A percentile compares a stretch with the other conserved stretches of the same genome.
Evolutionary conservation across 202 grass and related monocot species (phyloP).

Genomic region (Schoenoplectus tabernaemontani): DNA sequence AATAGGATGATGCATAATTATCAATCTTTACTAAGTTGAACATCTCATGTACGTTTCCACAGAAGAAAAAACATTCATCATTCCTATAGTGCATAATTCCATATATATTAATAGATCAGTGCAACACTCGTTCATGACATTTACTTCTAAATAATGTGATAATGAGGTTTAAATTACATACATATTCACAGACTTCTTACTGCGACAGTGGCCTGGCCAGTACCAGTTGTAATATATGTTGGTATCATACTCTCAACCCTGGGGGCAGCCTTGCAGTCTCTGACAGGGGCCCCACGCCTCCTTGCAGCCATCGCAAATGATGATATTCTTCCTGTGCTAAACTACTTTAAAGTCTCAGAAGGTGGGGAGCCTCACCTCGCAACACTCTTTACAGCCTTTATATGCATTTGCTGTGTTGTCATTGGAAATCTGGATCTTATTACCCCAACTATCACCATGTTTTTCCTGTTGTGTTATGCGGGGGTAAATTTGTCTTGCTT

Average conservation of each 20-base stretch:
- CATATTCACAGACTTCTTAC: conserved; percentile 68
- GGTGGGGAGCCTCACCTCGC: conserved; percentile 66
- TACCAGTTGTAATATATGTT: conserved; percentile 81
- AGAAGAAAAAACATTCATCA: no score
- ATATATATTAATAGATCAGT: neutral
- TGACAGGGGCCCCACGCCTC: conserved; percentile 88
- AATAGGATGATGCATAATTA: no score
- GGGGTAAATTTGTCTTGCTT: conserved; percentile 96
- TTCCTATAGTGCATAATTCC: neutral
- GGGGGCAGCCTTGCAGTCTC: conserved; percentile 88
- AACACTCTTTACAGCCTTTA: conserved; percentile 81
- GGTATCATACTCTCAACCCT: conserved; percentile 93
- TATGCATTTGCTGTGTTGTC: conserved; percentile 80
- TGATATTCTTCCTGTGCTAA: conserved; percentile 89
- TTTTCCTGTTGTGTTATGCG: conserved; percentile 91
- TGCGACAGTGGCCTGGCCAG: conserved; percentile 85
- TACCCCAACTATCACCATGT: conserved; percentile 96
- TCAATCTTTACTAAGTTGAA: no score
- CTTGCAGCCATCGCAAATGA: conserved; percentile 96
- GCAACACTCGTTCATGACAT: neutral
- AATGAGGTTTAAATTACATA: conserved; percentile 4
- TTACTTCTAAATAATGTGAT: neutral
- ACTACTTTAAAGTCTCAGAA: conserved; percentile 91
- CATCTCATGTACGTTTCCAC: no score
- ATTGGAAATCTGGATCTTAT: conserved; percentile 93